phyloP scores from a whole-genome alignment of 2,329 filamentous ascomycete genomes.

The Rhynchosporium agropyri region DNA sequence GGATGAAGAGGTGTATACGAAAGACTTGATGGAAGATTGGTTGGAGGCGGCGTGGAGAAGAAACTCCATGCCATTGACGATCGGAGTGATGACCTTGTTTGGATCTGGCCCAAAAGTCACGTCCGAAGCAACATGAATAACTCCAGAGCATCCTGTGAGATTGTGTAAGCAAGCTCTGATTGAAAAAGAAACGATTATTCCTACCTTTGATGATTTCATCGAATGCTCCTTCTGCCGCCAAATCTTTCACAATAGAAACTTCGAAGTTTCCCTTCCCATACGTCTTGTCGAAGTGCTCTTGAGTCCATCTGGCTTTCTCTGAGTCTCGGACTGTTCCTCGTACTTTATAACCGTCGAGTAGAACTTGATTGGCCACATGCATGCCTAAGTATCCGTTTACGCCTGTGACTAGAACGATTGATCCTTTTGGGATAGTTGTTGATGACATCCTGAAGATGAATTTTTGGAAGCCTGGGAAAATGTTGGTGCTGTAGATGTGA shows the following conservation, averaged over 20 bases:
- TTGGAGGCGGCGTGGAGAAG: constrained; percentile 45
- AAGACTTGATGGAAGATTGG: constrained; percentile 43
- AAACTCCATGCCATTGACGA: constrained; percentile 38
- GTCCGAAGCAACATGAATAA: constrained; percentile 47
- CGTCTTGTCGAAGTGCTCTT: constrained; percentile 39
- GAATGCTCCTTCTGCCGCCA: constrained; percentile 35
- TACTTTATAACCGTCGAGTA: constrained; percentile 48
- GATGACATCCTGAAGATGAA: constrained; percentile 11
- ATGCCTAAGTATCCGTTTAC: constrained; percentile 48
- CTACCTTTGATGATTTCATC: constrained; percentile 36
- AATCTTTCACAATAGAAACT: constrained; percentile 42
- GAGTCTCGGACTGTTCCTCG: constrained; percentile 48
- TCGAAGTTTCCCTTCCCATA: constrained; percentile 44
- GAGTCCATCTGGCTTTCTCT: constrained; percentile 43
- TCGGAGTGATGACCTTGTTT: constrained; percentile 44
- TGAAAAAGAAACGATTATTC: not conserved
- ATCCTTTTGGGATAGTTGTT: constrained; percentile 37
- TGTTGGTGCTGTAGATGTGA: not conserved
- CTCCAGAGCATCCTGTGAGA: constrained; percentile 34
- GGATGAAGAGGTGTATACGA: constrained; percentile 45
- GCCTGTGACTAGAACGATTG: constrained; percentile 47
- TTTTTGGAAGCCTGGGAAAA: not conserved
- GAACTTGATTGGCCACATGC: constrained; percentile 46
- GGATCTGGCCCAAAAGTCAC: constrained; percentile 45
- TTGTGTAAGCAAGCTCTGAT: not conserved